These are phyloP conservation scores for Peronospora farinosa DNA, from an alignment of 352 stramenopile genomes.

Conservation along the genomic window DNA sequence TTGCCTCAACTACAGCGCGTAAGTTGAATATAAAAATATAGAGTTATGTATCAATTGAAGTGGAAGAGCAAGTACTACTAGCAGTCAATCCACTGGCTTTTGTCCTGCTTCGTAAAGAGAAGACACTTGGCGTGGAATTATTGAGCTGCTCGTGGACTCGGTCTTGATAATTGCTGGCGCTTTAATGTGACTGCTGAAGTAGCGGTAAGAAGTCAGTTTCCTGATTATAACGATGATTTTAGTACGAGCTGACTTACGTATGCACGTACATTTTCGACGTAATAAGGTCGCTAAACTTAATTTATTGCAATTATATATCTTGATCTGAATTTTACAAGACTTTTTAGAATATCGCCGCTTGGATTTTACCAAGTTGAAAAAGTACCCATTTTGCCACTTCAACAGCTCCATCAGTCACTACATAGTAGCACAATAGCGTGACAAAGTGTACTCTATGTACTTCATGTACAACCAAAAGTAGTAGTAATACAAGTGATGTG, in stretches of 20 bases:
- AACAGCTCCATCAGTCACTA: too few relatives aligned
- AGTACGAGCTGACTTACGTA: neutral
- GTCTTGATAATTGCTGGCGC: conserved; percentile 2
- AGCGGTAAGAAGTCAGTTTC: conserved; percentile 10
- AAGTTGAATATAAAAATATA: neutral
- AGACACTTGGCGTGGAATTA: too few relatives aligned
- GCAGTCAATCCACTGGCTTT: neutral
- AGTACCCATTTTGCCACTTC: too few relatives aligned
- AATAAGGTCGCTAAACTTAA: neutral
- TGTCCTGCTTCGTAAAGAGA: neutral
- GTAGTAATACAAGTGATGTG: neutral
- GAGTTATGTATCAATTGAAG: neutral
- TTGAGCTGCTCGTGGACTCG: too few relatives aligned
- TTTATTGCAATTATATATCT: neutral
- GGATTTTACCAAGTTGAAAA: too few relatives aligned
- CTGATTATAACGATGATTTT: conserved; percentile 11
- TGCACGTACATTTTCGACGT: neutral
- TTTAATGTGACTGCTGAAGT: conserved; percentile 11
- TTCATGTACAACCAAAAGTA: too few relatives aligned
- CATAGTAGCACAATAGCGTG: too few relatives aligned
- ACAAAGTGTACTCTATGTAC: too few relatives aligned
- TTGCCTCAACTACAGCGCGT: neutral
- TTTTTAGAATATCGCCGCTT: conserved; percentile 7
- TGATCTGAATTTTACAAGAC: conserved; percentile 13
- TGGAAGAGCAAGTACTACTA: neutral